phyloP scores from a whole-genome alignment of 2,329 filamentous ascomycete species.

The Truncatella angustata region DNA sequence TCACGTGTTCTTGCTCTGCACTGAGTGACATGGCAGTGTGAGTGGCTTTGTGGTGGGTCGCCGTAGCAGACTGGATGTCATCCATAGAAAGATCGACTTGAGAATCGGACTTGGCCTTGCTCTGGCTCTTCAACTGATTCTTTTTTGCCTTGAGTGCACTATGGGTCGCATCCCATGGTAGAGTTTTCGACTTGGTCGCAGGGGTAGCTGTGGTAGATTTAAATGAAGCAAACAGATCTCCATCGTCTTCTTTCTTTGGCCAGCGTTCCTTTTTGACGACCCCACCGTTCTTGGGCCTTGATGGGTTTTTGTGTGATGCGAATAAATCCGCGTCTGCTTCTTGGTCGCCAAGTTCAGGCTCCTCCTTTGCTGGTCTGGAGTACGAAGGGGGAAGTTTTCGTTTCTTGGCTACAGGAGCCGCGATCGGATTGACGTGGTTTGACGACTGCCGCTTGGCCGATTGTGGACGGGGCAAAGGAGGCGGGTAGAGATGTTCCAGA shows the following conservation, averaged over 20 bases:
- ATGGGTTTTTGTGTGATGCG: neutral
- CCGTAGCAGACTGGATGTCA: constrained; percentile 41
- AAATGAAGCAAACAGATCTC: neutral
- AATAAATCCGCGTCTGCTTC: neutral
- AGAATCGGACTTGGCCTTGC: constrained; percentile 43
- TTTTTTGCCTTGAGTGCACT: constrained; percentile 77
- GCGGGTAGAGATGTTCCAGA: constrained; percentile 43
- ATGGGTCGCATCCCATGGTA: constrained; percentile 70
- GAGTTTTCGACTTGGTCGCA: constrained; percentile 30
- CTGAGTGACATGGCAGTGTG: constrained; percentile 69
- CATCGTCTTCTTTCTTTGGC: neutral
- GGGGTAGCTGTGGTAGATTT: constrained; percentile 25
- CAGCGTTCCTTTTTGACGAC: neutral
- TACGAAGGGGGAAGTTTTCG: constrained; percentile 60
- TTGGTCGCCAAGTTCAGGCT: neutral
- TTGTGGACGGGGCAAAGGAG: constrained; percentile 24
- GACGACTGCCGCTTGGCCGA: constrained; percentile 42
- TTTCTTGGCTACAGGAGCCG: constrained; percentile 49
- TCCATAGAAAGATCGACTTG: constrained; percentile 41
- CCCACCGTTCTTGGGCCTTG: neutral
- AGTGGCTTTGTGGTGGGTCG: constrained; percentile 32
- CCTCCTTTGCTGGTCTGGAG: constrained; percentile 1
- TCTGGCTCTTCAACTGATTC: constrained; percentile 67
- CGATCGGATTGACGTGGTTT: constrained; percentile 26
- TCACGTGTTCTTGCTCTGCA: constrained; percentile 80